A percentile compares a stretch with the other conserved stretches of the same genome.
Conservation (phyloP, 805 yeast genomes). For the Myxozyma neglecta region DNA sequence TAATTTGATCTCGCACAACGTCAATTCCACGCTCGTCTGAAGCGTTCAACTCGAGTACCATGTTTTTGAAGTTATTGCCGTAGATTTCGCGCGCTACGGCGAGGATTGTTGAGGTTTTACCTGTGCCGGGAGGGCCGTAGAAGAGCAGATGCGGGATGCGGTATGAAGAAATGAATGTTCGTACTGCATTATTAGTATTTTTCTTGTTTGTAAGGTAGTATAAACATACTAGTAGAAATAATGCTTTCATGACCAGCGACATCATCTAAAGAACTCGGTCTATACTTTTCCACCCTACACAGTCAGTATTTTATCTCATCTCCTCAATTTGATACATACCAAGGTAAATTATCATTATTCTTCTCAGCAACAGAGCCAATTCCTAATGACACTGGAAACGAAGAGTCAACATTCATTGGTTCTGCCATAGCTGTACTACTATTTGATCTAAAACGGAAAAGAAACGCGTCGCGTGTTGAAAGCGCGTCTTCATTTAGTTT, state of each 20-base stretch:
- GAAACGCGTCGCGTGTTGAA: background rate
- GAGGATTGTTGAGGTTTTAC: slow-evolving; percentile 83
- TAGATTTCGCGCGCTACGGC: slow-evolving; percentile 86
- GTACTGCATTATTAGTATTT: slow-evolving; percentile 44
- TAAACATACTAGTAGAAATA: slow-evolving; percentile 56
- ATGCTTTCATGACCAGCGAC: slow-evolving; percentile 90
- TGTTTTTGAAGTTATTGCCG: slow-evolving; percentile 73
- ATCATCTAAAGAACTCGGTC: slow-evolving; percentile 81
- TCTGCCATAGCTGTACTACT: background rate
- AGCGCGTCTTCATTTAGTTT: background rate
- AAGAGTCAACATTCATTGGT: slow-evolving; percentile 3
- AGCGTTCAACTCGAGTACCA: slow-evolving; percentile 94
- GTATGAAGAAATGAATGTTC: slow-evolving; percentile 79
- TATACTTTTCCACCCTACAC: slow-evolving; percentile 83
- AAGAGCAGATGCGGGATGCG: slow-evolving; percentile 87
- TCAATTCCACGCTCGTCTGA: slow-evolving; percentile 97
- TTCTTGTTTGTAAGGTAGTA: background rate
- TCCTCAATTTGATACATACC: slow-evolving; percentile 13
- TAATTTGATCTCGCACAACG: slow-evolving; percentile 96
- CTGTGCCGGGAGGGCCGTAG: slow-evolving; percentile 96
- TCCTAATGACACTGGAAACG: background rate
- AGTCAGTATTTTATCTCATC: background rate
- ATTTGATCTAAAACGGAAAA: background rate
- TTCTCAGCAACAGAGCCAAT: slow-evolving; percentile 17
- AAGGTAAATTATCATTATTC: slow-evolving; percentile 25